phyloP scores from a whole-genome alignment of 176 grass and related monocot genomes.

The bread wheat (Triticum aestivum) region DNA sequence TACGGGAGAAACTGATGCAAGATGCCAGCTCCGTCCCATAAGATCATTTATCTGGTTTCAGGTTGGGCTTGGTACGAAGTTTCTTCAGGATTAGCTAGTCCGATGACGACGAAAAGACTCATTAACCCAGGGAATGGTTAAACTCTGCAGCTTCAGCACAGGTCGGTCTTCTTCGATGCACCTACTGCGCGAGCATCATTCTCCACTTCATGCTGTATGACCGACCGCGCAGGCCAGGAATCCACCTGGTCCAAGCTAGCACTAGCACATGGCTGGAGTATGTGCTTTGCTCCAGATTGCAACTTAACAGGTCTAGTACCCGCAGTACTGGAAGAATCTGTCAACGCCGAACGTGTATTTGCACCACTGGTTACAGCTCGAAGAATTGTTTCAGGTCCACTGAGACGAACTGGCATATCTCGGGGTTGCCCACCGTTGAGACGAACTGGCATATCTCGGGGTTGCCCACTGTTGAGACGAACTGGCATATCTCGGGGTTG shows the following conservation, averaged over 20 bases:
- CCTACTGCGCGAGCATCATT: neutral
- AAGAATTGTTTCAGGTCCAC: constrained; percentile 21
- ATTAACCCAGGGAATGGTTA: neutral
- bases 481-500: constrained; percentile 12
- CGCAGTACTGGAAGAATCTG: neutral
- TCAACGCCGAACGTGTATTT: neutral
- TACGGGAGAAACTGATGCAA: neutral
- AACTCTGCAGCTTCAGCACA: constrained; percentile 22
- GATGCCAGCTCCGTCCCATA: neutral
- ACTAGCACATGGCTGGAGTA: constrained; percentile 36
- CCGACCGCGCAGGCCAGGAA: constrained; percentile 38
- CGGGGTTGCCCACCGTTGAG: neutral
- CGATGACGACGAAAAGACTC: neutral
- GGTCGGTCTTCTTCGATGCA: constrained; percentile 24
- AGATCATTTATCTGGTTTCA: neutral
- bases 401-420: constrained; percentile 1
- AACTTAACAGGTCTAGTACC: constrained; percentile 50
- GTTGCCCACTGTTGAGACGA: constrained; percentile 10
- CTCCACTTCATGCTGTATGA: constrained; percentile 34
- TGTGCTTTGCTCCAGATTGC: constrained; percentile 53
- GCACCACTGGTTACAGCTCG: neutral
- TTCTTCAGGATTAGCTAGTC: neutral
- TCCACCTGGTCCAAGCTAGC: constrained; percentile 33
- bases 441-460: constrained; percentile 7
- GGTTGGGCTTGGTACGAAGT: neutral